These are phyloP conservation scores for Fusarium subtropicale DNA, from an alignment of 2,329 filamentous ascomycete species.

Conservation along the genomic window DNA sequence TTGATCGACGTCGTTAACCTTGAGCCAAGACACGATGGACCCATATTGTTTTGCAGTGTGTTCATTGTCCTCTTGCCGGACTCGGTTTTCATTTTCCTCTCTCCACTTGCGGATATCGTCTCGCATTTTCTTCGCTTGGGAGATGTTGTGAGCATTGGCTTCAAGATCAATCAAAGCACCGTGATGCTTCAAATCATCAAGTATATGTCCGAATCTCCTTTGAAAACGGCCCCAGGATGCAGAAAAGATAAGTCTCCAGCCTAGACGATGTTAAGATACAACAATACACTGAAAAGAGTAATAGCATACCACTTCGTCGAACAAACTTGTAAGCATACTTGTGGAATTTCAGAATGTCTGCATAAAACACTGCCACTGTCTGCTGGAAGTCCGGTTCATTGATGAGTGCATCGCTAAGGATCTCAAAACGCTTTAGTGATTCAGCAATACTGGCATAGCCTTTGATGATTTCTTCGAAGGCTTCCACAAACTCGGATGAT, in stretches of 20 bases:
- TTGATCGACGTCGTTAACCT: conserved; percentile 24
- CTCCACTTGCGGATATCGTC: conserved; percentile 22
- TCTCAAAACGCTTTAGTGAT: conserved; percentile 54
- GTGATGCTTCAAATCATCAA: conserved; percentile 51
- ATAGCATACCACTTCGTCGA: conserved; percentile 46
- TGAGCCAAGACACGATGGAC: conserved; percentile 23
- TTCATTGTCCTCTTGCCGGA: neutral
- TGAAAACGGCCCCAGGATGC: conserved; percentile 56
- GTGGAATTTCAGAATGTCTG: conserved; percentile 63
- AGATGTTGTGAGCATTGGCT: conserved; percentile 50
- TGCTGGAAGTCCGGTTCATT: conserved; percentile 53
- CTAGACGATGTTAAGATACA: neutral
- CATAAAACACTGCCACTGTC: conserved; percentile 57
- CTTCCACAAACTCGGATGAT: conserved; percentile 51
- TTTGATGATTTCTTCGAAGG: conserved; percentile 57
- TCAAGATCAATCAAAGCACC: conserved; percentile 49
- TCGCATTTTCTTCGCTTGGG: conserved; percentile 37
- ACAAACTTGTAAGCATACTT: conserved; percentile 60
- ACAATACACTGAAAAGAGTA: accelerated
- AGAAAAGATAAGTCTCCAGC: conserved; percentile 52
- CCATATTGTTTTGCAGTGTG: conserved; percentile 10
- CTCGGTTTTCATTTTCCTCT: conserved; percentile 14
- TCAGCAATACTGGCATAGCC: conserved; percentile 56
- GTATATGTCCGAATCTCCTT: conserved; percentile 49
- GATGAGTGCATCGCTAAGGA: conserved; percentile 49